Percentiles rank a stretch among this genome's conserved stretches.
phyloP scores from a whole-genome alignment of 192 early-diverging fungal genomes.

The Entomortierella beljakovae region DNA sequence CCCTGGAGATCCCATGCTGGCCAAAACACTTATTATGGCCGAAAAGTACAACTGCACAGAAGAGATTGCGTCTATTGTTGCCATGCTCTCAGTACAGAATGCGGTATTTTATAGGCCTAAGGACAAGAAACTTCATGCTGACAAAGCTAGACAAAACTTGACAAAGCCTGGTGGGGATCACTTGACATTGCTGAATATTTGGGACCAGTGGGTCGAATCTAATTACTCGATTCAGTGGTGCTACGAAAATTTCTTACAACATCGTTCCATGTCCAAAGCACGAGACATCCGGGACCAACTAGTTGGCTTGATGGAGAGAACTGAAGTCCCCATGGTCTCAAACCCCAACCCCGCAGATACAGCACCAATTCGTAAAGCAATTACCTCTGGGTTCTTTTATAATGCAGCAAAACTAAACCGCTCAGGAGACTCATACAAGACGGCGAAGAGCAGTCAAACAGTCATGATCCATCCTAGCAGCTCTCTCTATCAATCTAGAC shows the following conservation, averaged over 20 bases:
- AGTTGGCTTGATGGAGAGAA: constrained; percentile 89
- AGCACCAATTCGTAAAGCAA: constrained; percentile 88
- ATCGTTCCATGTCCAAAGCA: constrained; percentile 89
- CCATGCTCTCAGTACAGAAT: constrained; percentile 91
- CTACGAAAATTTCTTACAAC: constrained; percentile 97
- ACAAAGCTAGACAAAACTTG: constrained; percentile 92
- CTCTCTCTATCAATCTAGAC: constrained; percentile 80
- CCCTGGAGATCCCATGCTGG: constrained; percentile 95
- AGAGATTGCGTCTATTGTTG: constrained; percentile 91
- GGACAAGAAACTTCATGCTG: constrained; percentile 92
- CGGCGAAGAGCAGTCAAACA: constrained; percentile 87
- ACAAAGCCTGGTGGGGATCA: constrained; percentile 96
- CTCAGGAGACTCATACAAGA: constrained; percentile 93
- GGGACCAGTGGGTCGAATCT: constrained; percentile 92
- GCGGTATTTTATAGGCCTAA: constrained; percentile 89
- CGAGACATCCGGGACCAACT: constrained; percentile 96
- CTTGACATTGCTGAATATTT: constrained; percentile 89
- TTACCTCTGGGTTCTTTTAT: constrained; percentile 97
- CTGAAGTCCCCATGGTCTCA: constrained; percentile 85
- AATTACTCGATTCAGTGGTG: constrained; percentile 97
- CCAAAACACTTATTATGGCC: constrained; percentile 90
- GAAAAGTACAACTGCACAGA: constrained; percentile 96
- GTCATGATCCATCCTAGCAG: constrained; percentile 95
- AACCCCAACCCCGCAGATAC: constrained; percentile 90
- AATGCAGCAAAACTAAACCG: constrained; percentile 87